A percentile compares a stretch with the other conserved stretches of the same genome.
phyloP scores from a whole-genome alignment of 2,329 filamentous ascomycete genomes.

The Pseudogymnoascus pannorum region DNA sequence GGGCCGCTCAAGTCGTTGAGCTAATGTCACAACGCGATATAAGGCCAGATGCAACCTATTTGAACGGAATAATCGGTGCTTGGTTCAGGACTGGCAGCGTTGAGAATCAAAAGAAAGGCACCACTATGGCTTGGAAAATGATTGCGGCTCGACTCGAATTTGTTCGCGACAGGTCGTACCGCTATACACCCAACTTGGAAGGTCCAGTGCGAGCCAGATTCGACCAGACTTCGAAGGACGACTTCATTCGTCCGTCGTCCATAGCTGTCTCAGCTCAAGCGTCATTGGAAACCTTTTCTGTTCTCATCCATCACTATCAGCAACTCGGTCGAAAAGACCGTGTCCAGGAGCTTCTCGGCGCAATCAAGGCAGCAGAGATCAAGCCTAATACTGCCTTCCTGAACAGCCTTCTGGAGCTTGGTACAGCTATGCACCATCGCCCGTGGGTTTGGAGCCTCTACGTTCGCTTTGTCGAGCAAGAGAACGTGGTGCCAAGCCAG shows the following conservation, averaged over 20 bases:
- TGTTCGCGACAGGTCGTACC: slow-evolving; percentile 40
- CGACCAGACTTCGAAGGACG: slow-evolving; percentile 13
- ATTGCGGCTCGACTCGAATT: slow-evolving; percentile 59
- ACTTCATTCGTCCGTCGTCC: slow-evolving; percentile 32
- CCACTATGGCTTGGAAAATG: slow-evolving; percentile 69
- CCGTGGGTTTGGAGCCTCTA: slow-evolving; percentile 24
- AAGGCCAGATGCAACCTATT: slow-evolving; percentile 62
- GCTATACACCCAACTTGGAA: slow-evolving; percentile 13
- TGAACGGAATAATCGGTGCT: slow-evolving; percentile 75
- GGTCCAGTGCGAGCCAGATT: slow-evolving; percentile 15
- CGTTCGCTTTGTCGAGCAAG: slow-evolving; percentile 14
- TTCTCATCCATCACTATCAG: slow-evolving; percentile 67
- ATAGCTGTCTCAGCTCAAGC: slow-evolving; percentile 47
- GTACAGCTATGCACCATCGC: slow-evolving; percentile 17
- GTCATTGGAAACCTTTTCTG: slow-evolving; percentile 69
- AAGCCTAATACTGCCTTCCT: slow-evolving; percentile 66
- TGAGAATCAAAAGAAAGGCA: slow-evolving; percentile 51
- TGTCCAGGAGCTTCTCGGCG: slow-evolving; percentile 53
- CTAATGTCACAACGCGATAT: slow-evolving; percentile 67
- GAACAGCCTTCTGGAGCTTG: slow-evolving; percentile 62
- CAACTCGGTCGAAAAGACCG: slow-evolving; percentile 50
- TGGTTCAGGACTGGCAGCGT: slow-evolving; percentile 60
- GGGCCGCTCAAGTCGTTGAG: slow-evolving; percentile 64
- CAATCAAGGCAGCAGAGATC: slow-evolving; percentile 57
- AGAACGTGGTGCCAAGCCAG: slow-evolving; percentile 21